A percentile compares a stretch with the other conserved stretches of the same genome.
Conservation (phyloP, 495 filamentous ascomycete genomes). For the Neurospora sp. region DNA sequence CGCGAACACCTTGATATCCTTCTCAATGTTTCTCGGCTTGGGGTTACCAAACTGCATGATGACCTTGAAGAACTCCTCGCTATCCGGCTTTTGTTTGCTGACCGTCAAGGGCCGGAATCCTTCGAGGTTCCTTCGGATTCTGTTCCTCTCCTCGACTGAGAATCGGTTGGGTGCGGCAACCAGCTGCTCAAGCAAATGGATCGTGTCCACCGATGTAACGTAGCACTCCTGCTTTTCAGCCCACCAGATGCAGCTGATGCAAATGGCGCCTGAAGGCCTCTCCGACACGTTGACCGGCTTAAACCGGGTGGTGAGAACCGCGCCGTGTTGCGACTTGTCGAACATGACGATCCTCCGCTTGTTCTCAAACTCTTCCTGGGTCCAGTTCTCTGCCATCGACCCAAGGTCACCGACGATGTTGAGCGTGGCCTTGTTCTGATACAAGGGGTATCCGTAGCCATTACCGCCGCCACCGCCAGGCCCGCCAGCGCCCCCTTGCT, state of each 20-base stretch:
- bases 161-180: slow-evolving; percentile 63
- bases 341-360: slow-evolving; percentile 82
- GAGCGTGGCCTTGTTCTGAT: slow-evolving; percentile 76
- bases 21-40: slow-evolving; percentile 95
- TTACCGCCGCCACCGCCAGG: slow-evolving; percentile 39
- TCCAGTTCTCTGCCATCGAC: slow-evolving; percentile 71
- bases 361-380: slow-evolving; percentile 60
- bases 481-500: slow-evolving; percentile 35
- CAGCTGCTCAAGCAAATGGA: slow-evolving; percentile 80
- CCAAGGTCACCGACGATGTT: slow-evolving; percentile 79
- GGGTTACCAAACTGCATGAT: slow-evolving; percentile 97
- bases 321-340: slow-evolving; percentile 64
- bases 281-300: slow-evolving; percentile 59
- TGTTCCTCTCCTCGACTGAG: slow-evolving; percentile 94
- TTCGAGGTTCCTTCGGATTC: slow-evolving; percentile 89
- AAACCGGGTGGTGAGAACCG: slow-evolving; percentile 63
- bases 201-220: slow-evolving; percentile 94
- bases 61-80: slow-evolving; percentile 93
- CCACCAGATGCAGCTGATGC: slow-evolving; percentile 91
- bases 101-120: slow-evolving; percentile 83
- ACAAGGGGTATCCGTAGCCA: slow-evolving; percentile 66
- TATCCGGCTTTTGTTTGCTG: slow-evolving; percentile 82
- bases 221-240: slow-evolving; percentile 79
- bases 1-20: slow-evolving; percentile 95
- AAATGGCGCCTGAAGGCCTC: slow-evolving; percentile 62